Percentiles rank a stretch among this genome's conserved stretches.
These are phyloP conservation scores for Adansonia madagascariensis DNA, from an alignment of 441 rosid species.

Conservation along the genomic window DNA sequence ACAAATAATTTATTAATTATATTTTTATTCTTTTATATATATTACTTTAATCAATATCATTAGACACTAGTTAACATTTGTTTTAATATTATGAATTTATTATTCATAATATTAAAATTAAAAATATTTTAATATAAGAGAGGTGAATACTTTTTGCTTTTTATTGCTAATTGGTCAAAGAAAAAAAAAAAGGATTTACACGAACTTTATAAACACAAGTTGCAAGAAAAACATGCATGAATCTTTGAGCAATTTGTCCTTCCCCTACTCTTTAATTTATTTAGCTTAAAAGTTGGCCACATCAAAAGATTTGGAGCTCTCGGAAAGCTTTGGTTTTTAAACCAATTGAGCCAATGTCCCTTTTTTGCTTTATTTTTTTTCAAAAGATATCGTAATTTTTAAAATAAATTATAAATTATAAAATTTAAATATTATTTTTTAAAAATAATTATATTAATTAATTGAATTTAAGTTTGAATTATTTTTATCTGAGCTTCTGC, in stretches of 20 bases:
- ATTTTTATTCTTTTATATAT: too few relatives aligned
- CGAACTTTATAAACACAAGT: neutral
- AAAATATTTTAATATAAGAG: too few relatives aligned
- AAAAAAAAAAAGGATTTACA: neutral
- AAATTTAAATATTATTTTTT: too few relatives aligned
- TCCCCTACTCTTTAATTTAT: neutral
- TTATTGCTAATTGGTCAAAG: neutral
- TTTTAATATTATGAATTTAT: too few relatives aligned
- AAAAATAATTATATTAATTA: too few relatives aligned
- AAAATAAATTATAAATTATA: too few relatives aligned
- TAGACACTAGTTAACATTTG: too few relatives aligned
- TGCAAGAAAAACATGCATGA: neutral
- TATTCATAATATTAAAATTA: too few relatives aligned
- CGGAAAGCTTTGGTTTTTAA: neutral
- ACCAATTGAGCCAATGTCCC: neutral
- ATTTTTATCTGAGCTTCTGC: neutral
- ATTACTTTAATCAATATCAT: too few relatives aligned
- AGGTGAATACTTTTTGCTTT: neutral
- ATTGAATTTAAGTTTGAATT: too few relatives aligned
- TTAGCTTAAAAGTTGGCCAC: neutral
- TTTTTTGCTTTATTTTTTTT: neutral
- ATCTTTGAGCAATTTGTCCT: neutral
- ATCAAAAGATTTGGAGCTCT: constrained; percentile 9
- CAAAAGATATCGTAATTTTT: too few relatives aligned
- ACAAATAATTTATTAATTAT: too few relatives aligned